A percentile compares a stretch with the other conserved stretches of the same genome.
Conservation (phyloP, 2,329 filamentous ascomycete species). For the Mycosphaerella arachidis region DNA sequence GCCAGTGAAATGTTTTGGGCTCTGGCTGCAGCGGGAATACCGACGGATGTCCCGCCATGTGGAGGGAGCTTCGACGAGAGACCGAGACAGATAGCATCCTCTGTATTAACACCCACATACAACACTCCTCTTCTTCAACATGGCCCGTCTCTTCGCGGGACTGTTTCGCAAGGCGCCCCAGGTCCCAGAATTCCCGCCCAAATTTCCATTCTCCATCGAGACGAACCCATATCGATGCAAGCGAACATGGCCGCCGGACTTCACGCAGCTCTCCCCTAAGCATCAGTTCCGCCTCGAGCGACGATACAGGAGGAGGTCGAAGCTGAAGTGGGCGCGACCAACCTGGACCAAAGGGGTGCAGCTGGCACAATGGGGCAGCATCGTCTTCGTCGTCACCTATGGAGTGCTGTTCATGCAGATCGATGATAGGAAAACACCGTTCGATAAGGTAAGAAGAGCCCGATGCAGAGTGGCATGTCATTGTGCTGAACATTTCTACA, state of each 20-base stretch:
- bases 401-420: slow-evolving; percentile 58
- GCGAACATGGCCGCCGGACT: slow-evolving; percentile 74
- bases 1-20: not conserved
- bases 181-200: slow-evolving; percentile 15
- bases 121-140: slow-evolving; percentile 18
- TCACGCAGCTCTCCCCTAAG: slow-evolving; percentile 62
- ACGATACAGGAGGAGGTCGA: slow-evolving; percentile 67
- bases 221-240: slow-evolving; percentile 61
- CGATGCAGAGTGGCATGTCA: not conserved
- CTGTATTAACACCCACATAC: slow-evolving; percentile 24
- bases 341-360: slow-evolving; percentile 62
- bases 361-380: slow-evolving; percentile 59
- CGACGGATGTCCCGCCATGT: not conserved
- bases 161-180: slow-evolving; percentile 25
- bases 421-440: slow-evolving; percentile 42
- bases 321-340: slow-evolving; percentile 58
- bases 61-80: too few species aligned
- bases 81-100: not conserved
- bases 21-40: not conserved
- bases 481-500: slow-evolving; percentile 4
- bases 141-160: slow-evolving; percentile 24
- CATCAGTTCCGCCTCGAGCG: slow-evolving; percentile 76
- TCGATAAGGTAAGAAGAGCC: slow-evolving; percentile 44
- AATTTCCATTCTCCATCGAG: slow-evolving; percentile 38
- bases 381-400: slow-evolving; percentile 54